phyloP scores from a whole-genome alignment of 768 basidiomycete species.

The Tubosaeta sp. region DNA sequence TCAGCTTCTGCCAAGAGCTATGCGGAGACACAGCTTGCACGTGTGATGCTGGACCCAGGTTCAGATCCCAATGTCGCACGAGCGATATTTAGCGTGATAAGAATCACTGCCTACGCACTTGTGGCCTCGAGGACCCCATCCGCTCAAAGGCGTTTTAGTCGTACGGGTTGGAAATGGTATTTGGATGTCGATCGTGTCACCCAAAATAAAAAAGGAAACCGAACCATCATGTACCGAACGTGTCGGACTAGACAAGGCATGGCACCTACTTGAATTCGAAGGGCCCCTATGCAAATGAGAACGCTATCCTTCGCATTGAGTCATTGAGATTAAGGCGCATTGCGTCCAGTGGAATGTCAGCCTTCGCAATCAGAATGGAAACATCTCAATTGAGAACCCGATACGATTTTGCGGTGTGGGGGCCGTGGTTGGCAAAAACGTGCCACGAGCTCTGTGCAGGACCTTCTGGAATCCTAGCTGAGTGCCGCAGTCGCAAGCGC shows the following conservation, averaged over 20 bases:
- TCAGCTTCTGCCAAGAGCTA: constrained; percentile 19
- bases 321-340: neutral
- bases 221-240: neutral
- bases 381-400: neutral
- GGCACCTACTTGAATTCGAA: neutral
- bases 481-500: neutral
- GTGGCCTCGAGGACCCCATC: neutral
- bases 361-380: constrained; percentile 7
- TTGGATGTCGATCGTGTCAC: neutral
- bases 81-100: neutral
- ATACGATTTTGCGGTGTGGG: constrained; percentile 1
- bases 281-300: neutral
- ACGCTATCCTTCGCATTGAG: neutral
- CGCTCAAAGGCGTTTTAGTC: neutral
- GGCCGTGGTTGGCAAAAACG: constrained; percentile 1
- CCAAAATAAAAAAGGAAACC: neutral
- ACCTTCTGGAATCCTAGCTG: neutral
- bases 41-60: neutral
- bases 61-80: neutral
- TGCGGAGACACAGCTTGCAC: constrained; percentile 1
- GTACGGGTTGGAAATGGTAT: neutral
- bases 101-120: neutral
- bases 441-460: neutral
- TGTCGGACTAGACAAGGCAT: neutral
- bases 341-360: neutral